Evolutionary conservation across 1,284 basidiomycete species (phyloP), one percentile per base, ranked within the genome.

Genomic region (Erythrobasidium hasegawianum): DNA sequence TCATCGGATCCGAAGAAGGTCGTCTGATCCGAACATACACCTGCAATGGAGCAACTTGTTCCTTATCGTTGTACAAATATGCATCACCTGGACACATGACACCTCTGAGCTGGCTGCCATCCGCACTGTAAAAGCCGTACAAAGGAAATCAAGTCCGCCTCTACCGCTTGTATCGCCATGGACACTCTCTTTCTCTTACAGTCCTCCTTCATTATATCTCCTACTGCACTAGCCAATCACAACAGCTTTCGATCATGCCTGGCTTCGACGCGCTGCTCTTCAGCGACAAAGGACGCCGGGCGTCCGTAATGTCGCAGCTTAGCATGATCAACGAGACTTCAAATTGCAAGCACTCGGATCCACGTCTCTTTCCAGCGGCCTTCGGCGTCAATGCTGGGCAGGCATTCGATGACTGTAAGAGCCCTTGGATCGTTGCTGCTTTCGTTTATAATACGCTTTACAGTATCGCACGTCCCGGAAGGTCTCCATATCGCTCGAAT

Each of bases 371-470:
- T 50, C 61, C 61, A 9, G 61, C 61, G n/a, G 61, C 45, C 14
- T 64, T 64, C 27, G 61, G 61, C 14, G 61, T 64, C 3, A n/a
- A 52, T 4, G 61, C 53, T 29, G 61, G 61, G 8, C 53, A 64
- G n/a, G 18, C 26, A 18, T 64, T 64, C 27, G 61, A 57, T 54
- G 61, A 64, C 56, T n/a, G 61, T 64, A 29, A 33, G 61, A 16
- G 14, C n/a, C n/a, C n/a, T n/a, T n/a, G n/a, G n/a, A n/a, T n/a
- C n/a, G n/a, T n/a, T n/a, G n/a, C 7, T 53, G 27, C 39, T 18
- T 16, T 29, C 7, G n/a, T 5, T 29, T 50, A 2, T 38, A 16
- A 26, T 11, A 20, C 11, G n/a, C 27, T n/a, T n/a, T 26, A 24
- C 26, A 64, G 61, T 64, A 1, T 14, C 53, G 8, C 7, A 24